Base-by-base conservation (phyloP, 352 stramenopile genomes). In the Aphanomyces invadans region DNA sequence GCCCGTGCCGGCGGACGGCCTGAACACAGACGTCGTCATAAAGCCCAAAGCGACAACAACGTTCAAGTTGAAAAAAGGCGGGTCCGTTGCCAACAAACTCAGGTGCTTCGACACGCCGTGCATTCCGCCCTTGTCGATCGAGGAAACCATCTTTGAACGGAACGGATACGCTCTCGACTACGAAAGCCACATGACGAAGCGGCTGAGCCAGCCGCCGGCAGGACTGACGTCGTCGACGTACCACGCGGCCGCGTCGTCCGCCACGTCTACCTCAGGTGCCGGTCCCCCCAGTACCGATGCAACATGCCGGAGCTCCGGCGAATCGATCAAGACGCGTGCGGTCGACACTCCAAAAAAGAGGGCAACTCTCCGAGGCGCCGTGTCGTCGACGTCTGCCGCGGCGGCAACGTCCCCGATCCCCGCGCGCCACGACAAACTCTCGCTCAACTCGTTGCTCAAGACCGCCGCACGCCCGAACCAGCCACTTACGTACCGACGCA, bases 91-190 rank as follows among this genome's bases (percentile, higher is more conserved):
- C 12, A 11, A 19, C 21, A 28, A 61, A 44, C 10, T 5, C 23
- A 29, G 36, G 12, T 29, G 23, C 29, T 31, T 54, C 36, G 42
- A 48, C 23, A 19, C 36, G 11, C 25, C 28, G 26, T 57, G 31
- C 33, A 57, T 48, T 31, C 42, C 60, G n/a, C 2, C 12, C 21
- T 52, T 65, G 15, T 25, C 26, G 4, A 39, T 4, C 19, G 60
- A 67, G 23, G 60, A 67, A 15, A 67, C 55, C 17, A 48, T 67
- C 29, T 67, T 67, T 46, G 60, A 67, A 33, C 55, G 54, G 23
- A 67, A 44, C 49, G 60, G 60, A n/a, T 67, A 45, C 33, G 60
- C 60, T 12, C 42, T 67, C 28, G 60, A 67, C 45, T 67, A 67
- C 29, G 60, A 67, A 67, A 29, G 60, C 15, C 60, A 67, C 33